A percentile compares a stretch with the other conserved stretches of the same genome.
Conservation (phyloP, 2,329 filamentous ascomycete species). For the Scytalidium sp. region DNA sequence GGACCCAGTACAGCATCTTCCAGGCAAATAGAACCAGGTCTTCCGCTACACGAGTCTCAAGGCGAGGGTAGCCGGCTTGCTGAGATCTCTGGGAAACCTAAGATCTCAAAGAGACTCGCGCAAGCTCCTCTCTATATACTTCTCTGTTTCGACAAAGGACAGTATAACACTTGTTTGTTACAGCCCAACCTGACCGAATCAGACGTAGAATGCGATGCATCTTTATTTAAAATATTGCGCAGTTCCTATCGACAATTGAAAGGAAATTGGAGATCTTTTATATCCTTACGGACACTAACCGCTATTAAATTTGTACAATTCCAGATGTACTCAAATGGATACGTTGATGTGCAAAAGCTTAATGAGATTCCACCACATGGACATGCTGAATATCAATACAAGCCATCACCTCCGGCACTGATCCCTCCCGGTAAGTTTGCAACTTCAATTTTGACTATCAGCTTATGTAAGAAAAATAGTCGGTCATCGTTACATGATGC, state of each 20-base stretch:
- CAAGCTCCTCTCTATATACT: constrained; percentile 12
- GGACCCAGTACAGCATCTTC: no score
- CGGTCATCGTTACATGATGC: not conserved
- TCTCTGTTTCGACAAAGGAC: constrained; percentile 13
- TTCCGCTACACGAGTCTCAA: not conserved
- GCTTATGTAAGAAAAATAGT: not conserved
- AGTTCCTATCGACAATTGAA: constrained; percentile 8
- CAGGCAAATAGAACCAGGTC: not conserved
- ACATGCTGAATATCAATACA: constrained; percentile 14
- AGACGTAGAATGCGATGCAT: constrained; percentile 7
- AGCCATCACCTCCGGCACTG: constrained; percentile 12
- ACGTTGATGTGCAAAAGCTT: constrained; percentile 16
- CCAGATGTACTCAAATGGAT: constrained; percentile 11
- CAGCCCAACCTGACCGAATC: constrained; percentile 13
- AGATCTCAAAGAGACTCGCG: not conserved
- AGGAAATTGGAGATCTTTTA: constrained; percentile 1
- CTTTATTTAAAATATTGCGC: constrained; percentile 11
- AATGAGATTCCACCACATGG: constrained; percentile 15
- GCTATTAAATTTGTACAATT: constrained; percentile 21
- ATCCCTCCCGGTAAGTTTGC: constrained; percentile 12
- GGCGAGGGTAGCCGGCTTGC: not conserved
- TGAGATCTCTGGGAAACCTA: not conserved
- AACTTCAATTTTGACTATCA: no score
- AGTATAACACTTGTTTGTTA: constrained; percentile 14
- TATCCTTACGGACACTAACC: constrained; percentile 11